These are phyloP conservation scores for Pseudocercospora vitis DNA, from an alignment of 2,329 filamentous ascomycete species.

Conservation along the genomic window DNA sequence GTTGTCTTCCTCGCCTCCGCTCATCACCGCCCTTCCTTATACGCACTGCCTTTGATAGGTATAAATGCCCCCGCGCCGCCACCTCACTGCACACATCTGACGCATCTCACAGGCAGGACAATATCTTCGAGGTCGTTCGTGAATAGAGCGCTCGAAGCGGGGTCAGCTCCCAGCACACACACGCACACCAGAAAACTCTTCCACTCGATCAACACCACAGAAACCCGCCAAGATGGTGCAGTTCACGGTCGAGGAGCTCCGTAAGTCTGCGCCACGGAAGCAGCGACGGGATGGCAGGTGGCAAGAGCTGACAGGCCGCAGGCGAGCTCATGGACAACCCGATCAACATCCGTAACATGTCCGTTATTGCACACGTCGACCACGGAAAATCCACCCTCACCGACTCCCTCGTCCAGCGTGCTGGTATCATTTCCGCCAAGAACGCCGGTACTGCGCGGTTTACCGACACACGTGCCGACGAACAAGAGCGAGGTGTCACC, in stretches of 20 bases:
- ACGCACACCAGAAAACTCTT: slow-evolving; percentile 8
- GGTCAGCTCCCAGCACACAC: background rate
- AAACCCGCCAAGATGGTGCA: slow-evolving; percentile 97
- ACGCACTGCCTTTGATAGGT: slow-evolving; percentile 4
- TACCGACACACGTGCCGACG: slow-evolving; percentile 94
- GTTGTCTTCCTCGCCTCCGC: slow-evolving; percentile 2
- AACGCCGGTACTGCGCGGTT: slow-evolving; percentile 96
- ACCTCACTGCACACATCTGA: background rate
- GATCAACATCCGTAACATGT: slow-evolving; percentile 86
- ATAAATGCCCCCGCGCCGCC: background rate
- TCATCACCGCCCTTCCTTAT: background rate
- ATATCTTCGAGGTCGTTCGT: slow-evolving; percentile 7
- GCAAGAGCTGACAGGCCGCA: slow-evolving; percentile 50
- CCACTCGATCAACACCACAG: slow-evolving; percentile 16
- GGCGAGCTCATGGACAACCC: slow-evolving; percentile 70
- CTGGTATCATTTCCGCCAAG: slow-evolving; percentile 97
- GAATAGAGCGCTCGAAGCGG: slow-evolving; percentile 7
- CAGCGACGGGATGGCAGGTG: background rate
- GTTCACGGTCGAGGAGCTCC: slow-evolving; percentile 40
- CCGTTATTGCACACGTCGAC: slow-evolving; percentile 99
- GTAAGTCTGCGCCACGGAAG: slow-evolving; percentile 2
- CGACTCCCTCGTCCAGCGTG: slow-evolving; percentile 98
- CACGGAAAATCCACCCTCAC: slow-evolving; percentile 99
- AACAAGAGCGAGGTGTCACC: slow-evolving; percentile 99
- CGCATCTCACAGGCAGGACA: background rate